These are phyloP conservation scores for Prunus padus DNA, from an alignment of 306 rosid species.

Conservation along the genomic window DNA sequence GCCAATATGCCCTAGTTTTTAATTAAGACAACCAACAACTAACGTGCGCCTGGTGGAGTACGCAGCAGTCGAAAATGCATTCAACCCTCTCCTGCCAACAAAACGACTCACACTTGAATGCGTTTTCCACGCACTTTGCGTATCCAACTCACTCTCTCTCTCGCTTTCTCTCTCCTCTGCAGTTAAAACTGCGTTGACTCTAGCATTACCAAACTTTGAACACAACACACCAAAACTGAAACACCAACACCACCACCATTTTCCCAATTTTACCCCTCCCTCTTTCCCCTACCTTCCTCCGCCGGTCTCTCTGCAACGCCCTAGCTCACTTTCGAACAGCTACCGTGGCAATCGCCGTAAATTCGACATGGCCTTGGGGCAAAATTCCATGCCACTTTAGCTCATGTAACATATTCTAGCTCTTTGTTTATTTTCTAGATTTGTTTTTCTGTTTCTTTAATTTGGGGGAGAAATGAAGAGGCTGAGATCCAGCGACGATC, in stretches of 20 bases:
- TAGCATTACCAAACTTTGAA: neutral
- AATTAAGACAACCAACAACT: too few relatives aligned
- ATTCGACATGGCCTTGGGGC: neutral
- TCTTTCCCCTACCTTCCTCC: conserved; percentile 3
- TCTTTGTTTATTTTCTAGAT: neutral
- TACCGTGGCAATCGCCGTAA: neutral
- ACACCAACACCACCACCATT: neutral
- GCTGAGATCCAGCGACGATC: conserved; percentile 86
- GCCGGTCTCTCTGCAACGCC: conserved; percentile 2
- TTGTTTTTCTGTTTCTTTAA: neutral
- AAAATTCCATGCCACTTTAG: neutral
- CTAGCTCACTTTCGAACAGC: neutral
- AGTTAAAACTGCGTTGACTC: conserved; percentile 73
- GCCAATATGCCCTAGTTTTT: too few relatives aligned
- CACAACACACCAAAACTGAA: neutral
- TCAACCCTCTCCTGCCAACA: neutral
- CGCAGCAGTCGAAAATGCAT: neutral
- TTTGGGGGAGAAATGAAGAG: conserved; percentile 61
- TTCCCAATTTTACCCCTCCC: neutral
- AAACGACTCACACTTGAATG: neutral
- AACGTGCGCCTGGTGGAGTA: neutral
- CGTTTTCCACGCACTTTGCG: conserved; percentile 61
- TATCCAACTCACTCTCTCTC: conserved; percentile 41
- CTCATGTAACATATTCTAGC: neutral
- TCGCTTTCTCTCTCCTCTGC: conserved; percentile 20